Evolutionary conservation across 352 stramenopile genomes (phyloP).

Genomic region (Phytophthora ramorum): DNA sequence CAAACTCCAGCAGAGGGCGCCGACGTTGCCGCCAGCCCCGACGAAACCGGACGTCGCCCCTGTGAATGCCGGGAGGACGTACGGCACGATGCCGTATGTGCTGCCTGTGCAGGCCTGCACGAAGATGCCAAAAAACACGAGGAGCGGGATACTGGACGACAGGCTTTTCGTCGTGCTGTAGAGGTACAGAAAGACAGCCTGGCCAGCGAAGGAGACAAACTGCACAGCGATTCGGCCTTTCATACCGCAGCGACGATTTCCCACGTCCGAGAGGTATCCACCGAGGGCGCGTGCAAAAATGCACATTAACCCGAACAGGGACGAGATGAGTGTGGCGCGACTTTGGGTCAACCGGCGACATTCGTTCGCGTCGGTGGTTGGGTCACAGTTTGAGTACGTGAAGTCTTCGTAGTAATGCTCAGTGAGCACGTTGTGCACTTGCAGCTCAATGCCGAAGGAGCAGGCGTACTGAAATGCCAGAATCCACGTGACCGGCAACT

Average conservation of each 20-base stretch:
- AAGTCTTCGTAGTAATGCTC: conserved; percentile 93
- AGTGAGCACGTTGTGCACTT: conserved; percentile 94
- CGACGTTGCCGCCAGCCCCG: conserved; percentile 61
- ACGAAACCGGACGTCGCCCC: conserved; percentile 59
- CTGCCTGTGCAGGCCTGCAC: conserved; percentile 57
- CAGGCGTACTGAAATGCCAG: conserved; percentile 91
- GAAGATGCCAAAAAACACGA: conserved; percentile 92
- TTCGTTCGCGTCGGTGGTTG: conserved; percentile 26
- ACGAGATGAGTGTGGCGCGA: conserved; percentile 83
- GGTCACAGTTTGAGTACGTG: conserved; percentile 54
- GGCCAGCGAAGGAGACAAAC: conserved; percentile 70
- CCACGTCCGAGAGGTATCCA: conserved; percentile 82
- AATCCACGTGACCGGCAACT: conserved; percentile 88
- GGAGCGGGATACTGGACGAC: conserved; percentile 65
- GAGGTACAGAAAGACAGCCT: conserved; percentile 84
- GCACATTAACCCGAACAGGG: conserved; percentile 94
- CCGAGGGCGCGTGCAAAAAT: conserved; percentile 91
- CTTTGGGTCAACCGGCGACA: conserved; percentile 43
- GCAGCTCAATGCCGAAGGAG: conserved; percentile 95
- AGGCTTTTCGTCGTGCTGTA: conserved; percentile 73
- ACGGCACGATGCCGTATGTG: conserved; percentile 72
- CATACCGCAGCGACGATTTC: conserved; percentile 82
- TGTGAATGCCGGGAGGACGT: conserved; percentile 50
- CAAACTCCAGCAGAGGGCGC: conserved; percentile 58
- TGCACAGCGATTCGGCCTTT: conserved; percentile 86